phyloP scores from a whole-genome alignment of 2,329 filamentous ascomycete genomes.

The Purpureocillium lavendulum region DNA sequence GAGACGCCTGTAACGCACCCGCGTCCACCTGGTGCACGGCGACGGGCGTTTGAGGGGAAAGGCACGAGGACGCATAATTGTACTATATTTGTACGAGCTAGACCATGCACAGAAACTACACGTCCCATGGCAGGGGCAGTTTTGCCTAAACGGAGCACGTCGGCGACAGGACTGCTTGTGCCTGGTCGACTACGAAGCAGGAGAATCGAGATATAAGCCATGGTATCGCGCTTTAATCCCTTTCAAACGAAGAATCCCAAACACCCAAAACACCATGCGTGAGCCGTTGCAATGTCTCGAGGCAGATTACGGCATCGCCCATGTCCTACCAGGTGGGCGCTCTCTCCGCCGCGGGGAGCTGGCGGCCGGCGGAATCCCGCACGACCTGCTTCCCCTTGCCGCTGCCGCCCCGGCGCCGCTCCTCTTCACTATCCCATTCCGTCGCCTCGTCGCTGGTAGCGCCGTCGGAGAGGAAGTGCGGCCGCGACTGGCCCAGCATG shows the following conservation, averaged over 20 bases:
- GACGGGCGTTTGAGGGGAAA: too few relatives aligned
- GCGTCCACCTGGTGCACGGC: too few relatives aligned
- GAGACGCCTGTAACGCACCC: slow-evolving; percentile 55
- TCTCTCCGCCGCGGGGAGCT: slow-evolving; percentile 43
- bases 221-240: slow-evolving; percentile 4
- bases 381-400: slow-evolving; percentile 36
- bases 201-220: slow-evolving; percentile 5
- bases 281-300: not conserved
- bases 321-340: slow-evolving; percentile 22
- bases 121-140: slow-evolving; percentile 1
- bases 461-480: slow-evolving; percentile 20
- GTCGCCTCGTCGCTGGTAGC: slow-evolving; percentile 18
- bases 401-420: slow-evolving; percentile 27
- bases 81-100: slow-evolving; percentile 26
- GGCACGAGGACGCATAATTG: slow-evolving; percentile 11
- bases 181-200: slow-evolving; percentile 4
- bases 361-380: slow-evolving; percentile 41
- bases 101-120: slow-evolving; percentile 17
- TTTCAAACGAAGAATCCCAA: not conserved
- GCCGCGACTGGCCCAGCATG: slow-evolving; percentile 42
- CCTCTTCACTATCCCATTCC: slow-evolving; percentile 38
- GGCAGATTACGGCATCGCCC: not conserved
- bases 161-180: not conserved
- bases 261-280: not conserved
- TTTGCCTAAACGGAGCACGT: too few relatives aligned